Evolutionary conservation across 163 green algal genomes (phyloP).

Genomic region (Scenedesmus sp.): DNA sequence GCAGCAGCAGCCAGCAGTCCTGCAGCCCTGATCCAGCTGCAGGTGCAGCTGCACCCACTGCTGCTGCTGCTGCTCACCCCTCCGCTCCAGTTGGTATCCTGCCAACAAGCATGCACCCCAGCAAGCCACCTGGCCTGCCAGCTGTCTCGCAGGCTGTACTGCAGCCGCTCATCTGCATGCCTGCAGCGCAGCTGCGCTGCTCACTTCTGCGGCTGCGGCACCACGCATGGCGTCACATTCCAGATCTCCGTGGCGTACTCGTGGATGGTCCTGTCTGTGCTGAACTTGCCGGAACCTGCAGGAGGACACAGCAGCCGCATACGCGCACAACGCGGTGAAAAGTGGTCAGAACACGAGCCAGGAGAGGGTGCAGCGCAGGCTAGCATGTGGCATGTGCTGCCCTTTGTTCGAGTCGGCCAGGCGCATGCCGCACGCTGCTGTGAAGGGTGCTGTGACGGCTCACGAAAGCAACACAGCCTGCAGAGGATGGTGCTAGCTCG

Average conservation of each 20-base stretch:
- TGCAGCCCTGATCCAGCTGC: neutral
- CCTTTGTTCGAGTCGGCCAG: too few relatives aligned
- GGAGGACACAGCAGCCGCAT: neutral
- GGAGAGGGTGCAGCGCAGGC: neutral
- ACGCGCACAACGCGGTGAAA: neutral
- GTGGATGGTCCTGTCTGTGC: conserved; percentile 95
- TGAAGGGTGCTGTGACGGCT: too few relatives aligned
- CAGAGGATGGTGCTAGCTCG: too few relatives aligned
- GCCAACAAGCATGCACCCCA: neutral
- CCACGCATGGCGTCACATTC: conserved; percentile 76
- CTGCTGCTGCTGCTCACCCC: neutral
- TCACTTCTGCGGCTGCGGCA: conserved; percentile 64
- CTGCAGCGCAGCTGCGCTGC: neutral
- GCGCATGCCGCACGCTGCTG: too few relatives aligned
- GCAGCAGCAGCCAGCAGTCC: neutral
- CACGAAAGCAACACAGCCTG: too few relatives aligned
- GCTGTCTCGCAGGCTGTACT: neutral
- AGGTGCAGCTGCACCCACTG: neutral
- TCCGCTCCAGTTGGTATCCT: neutral
- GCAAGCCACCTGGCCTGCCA: neutral
- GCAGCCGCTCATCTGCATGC: neutral
- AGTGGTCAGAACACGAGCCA: conserved; percentile 45
- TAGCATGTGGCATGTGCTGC: too few relatives aligned
- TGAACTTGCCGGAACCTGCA: conserved; percentile 92
- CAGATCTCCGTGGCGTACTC: conserved; percentile 95